Percentiles rank a stretch among this genome's conserved stretches.
These are phyloP conservation scores for Agapanthus africanus DNA, from an alignment of 106 monocot species.

Conservation along the genomic window DNA sequence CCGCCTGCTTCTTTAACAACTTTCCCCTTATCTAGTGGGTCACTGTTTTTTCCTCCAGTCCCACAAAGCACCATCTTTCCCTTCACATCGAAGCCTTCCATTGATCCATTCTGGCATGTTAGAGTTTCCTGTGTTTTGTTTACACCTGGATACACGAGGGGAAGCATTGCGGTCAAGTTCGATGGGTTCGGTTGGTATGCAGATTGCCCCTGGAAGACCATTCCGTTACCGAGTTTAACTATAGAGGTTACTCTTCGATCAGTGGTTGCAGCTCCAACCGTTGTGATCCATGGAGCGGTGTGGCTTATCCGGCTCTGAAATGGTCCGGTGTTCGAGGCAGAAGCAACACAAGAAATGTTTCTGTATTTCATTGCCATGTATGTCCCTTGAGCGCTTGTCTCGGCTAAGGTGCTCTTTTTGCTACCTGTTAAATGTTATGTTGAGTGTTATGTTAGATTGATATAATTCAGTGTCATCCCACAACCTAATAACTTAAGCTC, in stretches of 20 bases:
- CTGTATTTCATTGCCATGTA: too few species aligned
- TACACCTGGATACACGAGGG: neutral
- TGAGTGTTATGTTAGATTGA: too few species aligned
- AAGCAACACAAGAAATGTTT: too few species aligned
- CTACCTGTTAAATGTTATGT: too few species aligned
- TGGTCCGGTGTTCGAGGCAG: slow-evolving; percentile 40
- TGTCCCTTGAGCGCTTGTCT: too few species aligned
- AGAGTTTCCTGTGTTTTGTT: too few species aligned
- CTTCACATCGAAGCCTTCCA: slow-evolving; percentile 34
- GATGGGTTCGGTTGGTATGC: neutral
- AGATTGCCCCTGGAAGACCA: slow-evolving; percentile 11
- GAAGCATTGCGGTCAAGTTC: neutral
- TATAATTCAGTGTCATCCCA: too few species aligned
- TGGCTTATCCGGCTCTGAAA: slow-evolving; percentile 23
- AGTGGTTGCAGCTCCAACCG: slow-evolving; percentile 19
- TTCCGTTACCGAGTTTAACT: slow-evolving; percentile 20
- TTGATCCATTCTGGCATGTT: neutral
- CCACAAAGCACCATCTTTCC: slow-evolving; percentile 47
- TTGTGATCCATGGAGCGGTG: slow-evolving; percentile 33
- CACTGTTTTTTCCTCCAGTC: neutral
- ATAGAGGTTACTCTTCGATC: slow-evolving; percentile 8
- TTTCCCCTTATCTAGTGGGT: slow-evolving; percentile 32
- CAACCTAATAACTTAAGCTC: too few species aligned
- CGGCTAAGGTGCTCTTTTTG: too few species aligned
- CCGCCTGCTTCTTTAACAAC: slow-evolving; percentile 35